These are phyloP conservation scores for Stemphylium vesicarium DNA, from an alignment of 2,329 filamentous ascomycete genomes.

Conservation along the genomic window DNA sequence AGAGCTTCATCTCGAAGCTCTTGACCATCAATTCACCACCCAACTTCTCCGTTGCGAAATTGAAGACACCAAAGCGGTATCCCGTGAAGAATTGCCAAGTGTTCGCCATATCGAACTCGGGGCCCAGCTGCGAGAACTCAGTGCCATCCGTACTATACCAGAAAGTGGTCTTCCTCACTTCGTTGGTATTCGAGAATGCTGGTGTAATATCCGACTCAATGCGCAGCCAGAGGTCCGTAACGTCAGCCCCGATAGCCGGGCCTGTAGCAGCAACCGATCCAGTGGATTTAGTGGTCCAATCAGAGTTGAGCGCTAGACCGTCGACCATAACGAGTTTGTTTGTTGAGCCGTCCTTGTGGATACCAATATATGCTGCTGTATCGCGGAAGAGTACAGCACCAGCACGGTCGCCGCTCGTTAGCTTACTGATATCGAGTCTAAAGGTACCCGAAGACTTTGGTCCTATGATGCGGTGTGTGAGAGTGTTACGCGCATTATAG, in stretches of 20 bases:
- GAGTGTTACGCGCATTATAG: constrained; percentile 51
- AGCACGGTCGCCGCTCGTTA: constrained; percentile 60
- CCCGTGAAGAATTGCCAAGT: constrained; percentile 50
- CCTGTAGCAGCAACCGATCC: constrained; percentile 38
- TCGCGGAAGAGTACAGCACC: constrained; percentile 63
- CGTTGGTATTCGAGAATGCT: constrained; percentile 30
- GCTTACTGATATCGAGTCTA: constrained; percentile 55
- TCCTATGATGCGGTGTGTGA: constrained; percentile 52
- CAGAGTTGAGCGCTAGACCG: constrained; percentile 49
- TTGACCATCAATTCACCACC: constrained; percentile 41
- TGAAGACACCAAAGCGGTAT: constrained; percentile 50
- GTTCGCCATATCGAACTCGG: constrained; percentile 42
- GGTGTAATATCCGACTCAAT: constrained; percentile 48
- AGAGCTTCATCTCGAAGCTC: constrained; percentile 21
- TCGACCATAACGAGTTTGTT: constrained; percentile 48
- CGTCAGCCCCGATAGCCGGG: constrained; percentile 16
- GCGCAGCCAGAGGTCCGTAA: constrained; percentile 41
- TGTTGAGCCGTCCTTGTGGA: constrained; percentile 51
- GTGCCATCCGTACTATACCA: constrained; percentile 48
- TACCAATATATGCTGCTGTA: constrained; percentile 59
- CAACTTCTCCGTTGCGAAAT: constrained; percentile 45
- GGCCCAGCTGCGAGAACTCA: constrained; percentile 40
- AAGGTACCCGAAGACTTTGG: constrained; percentile 57
- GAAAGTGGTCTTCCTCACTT: constrained; percentile 37
- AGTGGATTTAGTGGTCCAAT: constrained; percentile 43